These are phyloP conservation scores for Pythium catenulatum DNA, from an alignment of 352 stramenopile genomes.

Conservation along the genomic window DNA sequence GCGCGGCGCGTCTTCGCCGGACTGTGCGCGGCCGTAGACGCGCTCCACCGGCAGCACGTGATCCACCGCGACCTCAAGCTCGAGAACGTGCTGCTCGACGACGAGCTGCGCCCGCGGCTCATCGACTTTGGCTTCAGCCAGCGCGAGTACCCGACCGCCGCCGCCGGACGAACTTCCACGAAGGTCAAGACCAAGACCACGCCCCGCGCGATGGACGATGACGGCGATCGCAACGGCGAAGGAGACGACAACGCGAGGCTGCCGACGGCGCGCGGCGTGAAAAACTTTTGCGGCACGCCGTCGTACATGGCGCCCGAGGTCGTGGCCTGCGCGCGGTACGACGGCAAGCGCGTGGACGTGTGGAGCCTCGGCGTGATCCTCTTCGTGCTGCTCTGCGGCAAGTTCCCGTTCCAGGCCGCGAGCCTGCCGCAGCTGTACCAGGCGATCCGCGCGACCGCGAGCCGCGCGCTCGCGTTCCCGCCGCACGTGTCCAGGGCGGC, in stretches of 20 bases:
- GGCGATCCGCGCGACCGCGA: conserved; percentile 58
- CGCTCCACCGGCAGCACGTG: conserved; percentile 74
- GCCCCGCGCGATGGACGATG: too few species aligned
- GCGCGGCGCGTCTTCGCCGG: conserved; percentile 71
- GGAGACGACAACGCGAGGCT: neutral
- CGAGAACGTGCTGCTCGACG: conserved; percentile 84
- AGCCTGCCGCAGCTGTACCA: conserved; percentile 75
- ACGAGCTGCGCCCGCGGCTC: conserved; percentile 60
- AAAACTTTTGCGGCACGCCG: conserved; percentile 88
- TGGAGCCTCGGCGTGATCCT: conserved; percentile 82
- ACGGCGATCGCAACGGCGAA: too few species aligned
- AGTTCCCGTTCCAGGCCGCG: conserved; percentile 90
- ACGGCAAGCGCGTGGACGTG: conserved; percentile 72
- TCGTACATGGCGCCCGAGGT: conserved; percentile 91
- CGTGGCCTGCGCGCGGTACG: conserved; percentile 73
- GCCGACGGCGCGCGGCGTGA: conserved; percentile 58
- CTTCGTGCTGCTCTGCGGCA: conserved; percentile 71
- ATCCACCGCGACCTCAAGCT: conserved; percentile 89
- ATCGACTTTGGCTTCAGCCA: conserved; percentile 89
- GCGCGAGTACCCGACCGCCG: conserved; percentile 53
- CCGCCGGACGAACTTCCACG: too few species aligned
- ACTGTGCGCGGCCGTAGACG: conserved; percentile 63
- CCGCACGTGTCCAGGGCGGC: conserved; percentile 63
- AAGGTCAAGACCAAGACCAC: too few species aligned
- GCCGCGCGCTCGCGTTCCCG: conserved; percentile 46